Percentiles rank a stretch among this genome's conserved stretches.
Evolutionary conservation across 148 eudicot species (phyloP).

Genomic region (Pharnaceum exiguum): DNA sequence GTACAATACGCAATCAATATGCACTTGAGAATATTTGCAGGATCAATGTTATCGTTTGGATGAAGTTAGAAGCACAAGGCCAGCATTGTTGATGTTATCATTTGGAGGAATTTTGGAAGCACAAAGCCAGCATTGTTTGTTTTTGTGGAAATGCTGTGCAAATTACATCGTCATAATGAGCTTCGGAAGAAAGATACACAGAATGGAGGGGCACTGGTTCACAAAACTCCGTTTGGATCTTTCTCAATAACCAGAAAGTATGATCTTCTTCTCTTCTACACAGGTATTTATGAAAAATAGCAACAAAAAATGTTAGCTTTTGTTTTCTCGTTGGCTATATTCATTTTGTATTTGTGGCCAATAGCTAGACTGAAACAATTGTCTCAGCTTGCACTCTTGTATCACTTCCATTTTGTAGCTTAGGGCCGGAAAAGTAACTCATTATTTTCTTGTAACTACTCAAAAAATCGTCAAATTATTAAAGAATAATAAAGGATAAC

Average conservation of each 20-base stretch:
- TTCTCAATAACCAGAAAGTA: not conserved
- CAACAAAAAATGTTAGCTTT: not conserved
- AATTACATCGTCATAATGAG: too few relatives aligned
- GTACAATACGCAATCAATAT: slow-evolving; percentile 64
- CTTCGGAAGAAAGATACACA: not conserved
- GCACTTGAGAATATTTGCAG: slow-evolving; percentile 36
- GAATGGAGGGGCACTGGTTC: not conserved
- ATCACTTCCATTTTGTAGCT: too few relatives aligned
- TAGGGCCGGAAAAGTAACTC: too few relatives aligned
- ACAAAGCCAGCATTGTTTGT: not conserved
- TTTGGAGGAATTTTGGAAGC: not conserved
- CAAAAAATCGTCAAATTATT: too few relatives aligned
- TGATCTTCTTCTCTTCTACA: not conserved
- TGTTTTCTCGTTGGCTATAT: not conserved
- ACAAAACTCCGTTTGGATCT: not conserved
- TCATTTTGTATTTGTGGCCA: not conserved
- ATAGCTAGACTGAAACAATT: not conserved
- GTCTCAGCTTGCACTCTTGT: too few relatives aligned
- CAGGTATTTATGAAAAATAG: not conserved
- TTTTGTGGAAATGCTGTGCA: not conserved
- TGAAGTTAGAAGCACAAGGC: not conserved
- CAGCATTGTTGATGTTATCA: slow-evolving; percentile 1
- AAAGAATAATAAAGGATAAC: too few relatives aligned
- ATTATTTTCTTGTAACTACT: too few relatives aligned
- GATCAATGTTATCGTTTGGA: not conserved